Evolutionary conservation across 345 rosid genomes (phyloP).

Genomic region (Sisymbrium irio): DNA sequence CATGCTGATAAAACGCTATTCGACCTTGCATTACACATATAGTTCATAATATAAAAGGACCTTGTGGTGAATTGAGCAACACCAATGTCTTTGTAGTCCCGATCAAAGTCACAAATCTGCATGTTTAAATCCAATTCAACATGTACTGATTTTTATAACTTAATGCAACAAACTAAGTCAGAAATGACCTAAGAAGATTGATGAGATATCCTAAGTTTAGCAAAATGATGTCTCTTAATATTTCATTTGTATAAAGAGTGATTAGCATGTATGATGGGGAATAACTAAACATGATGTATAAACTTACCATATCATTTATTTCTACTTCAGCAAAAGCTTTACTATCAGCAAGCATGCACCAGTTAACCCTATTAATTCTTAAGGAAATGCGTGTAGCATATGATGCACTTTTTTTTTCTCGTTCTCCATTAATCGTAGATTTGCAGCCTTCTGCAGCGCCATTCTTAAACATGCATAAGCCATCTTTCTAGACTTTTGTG

Average conservation of each 20-base stretch:
- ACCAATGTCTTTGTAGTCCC: conserved; percentile 92
- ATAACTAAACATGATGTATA: neutral
- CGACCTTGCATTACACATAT: conserved; percentile 70
- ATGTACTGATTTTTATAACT: neutral
- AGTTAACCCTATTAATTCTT: conserved; percentile 75
- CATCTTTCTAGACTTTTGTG: conserved; percentile 64
- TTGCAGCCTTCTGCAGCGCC: conserved; percentile 83
- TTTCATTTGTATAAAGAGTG: too few relatives aligned
- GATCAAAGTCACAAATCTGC: conserved; percentile 94
- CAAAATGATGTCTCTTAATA: neutral
- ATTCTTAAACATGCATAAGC: conserved; percentile 70
- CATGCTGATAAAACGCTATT: conserved; percentile 85
- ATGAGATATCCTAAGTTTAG: neutral
- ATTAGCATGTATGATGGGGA: neutral
- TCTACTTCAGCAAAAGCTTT: conserved; percentile 96
- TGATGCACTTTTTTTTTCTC: conserved; percentile 93
- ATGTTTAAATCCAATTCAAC: neutral
- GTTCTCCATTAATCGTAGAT: conserved; percentile 77
- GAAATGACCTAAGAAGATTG: neutral
- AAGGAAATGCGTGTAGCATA: conserved; percentile 90
- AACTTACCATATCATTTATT: conserved; percentile 91
- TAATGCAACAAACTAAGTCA: neutral
- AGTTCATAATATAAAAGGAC: conserved; percentile 72
- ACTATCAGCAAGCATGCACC: conserved; percentile 93
- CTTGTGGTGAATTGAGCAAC: conserved; percentile 84